These are phyloP conservation scores for Acarospora socialis DNA, from an alignment of 2,329 filamentous ascomycete species.

Conservation along the genomic window DNA sequence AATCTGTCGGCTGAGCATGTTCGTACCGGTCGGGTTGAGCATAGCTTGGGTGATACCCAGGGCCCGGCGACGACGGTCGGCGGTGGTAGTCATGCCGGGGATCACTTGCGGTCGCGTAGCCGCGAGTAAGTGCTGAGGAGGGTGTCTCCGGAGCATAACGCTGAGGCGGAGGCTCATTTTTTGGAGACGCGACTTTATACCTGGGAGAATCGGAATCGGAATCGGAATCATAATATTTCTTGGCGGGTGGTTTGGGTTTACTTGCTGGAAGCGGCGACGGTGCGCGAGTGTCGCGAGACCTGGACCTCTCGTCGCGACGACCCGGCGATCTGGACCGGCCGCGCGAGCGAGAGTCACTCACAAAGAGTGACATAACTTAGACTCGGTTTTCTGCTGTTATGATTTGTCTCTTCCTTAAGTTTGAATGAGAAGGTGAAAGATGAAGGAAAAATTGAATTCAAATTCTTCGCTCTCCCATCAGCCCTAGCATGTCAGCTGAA, in stretches of 20 bases:
- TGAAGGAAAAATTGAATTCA: not conserved
- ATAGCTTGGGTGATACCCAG: slow-evolving; percentile 23
- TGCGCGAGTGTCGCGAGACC: slow-evolving; percentile 27
- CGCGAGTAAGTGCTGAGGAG: slow-evolving; percentile 2
- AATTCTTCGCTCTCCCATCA: no score
- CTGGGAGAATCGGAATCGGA: slow-evolving; percentile 1
- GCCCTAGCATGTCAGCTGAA: no score
- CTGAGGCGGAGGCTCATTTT: slow-evolving; percentile 11
- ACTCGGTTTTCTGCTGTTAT: not conserved
- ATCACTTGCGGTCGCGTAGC: slow-evolving; percentile 10
- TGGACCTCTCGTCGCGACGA: slow-evolving; percentile 27
- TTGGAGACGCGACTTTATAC: slow-evolving; percentile 16
- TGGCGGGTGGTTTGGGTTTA: slow-evolving; percentile 12
- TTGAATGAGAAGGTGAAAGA: not conserved
- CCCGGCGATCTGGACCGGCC: slow-evolving; percentile 31
- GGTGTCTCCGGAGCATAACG: slow-evolving; percentile 7
- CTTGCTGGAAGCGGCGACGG: slow-evolving; percentile 17
- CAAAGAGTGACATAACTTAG: slow-evolving; percentile 22
- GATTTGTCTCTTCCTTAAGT: not conserved
- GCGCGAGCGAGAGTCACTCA: slow-evolving; percentile 28
- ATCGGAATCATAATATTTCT: slow-evolving; percentile 11
- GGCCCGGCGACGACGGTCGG: slow-evolving; percentile 1
- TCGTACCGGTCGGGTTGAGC: slow-evolving; percentile 18
- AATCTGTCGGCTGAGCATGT: slow-evolving; percentile 19
- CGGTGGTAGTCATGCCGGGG: slow-evolving; percentile 4